phyloP scores from a whole-genome alignment of 192 early-diverging fungal genomes.

The Entomortierella chlamydospora region DNA sequence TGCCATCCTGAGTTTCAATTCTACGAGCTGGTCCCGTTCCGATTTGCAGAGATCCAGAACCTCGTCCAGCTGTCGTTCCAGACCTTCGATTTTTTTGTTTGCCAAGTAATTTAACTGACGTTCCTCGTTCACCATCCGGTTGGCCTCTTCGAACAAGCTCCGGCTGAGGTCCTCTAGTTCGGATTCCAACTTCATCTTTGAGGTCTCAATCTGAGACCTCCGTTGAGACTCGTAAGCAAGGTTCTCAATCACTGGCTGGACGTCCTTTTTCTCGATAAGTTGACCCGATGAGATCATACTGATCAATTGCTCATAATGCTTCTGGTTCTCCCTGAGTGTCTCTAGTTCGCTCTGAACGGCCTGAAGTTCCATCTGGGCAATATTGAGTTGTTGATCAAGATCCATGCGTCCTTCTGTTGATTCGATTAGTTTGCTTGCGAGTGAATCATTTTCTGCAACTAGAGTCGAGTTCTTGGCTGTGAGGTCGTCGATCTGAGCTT shows the following conservation, averaged over 20 bases:
- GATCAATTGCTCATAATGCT: constrained; percentile 41
- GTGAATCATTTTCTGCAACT: constrained; percentile 51
- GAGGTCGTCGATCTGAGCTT: constrained; percentile 48
- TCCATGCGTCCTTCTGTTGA: constrained; percentile 52
- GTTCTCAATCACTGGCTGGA: constrained; percentile 53
- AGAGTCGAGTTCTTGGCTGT: constrained; percentile 46
- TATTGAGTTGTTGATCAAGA: constrained; percentile 44
- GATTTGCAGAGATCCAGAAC: constrained; percentile 50
- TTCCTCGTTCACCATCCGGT: constrained; percentile 54
- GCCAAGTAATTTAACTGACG: constrained; percentile 33
- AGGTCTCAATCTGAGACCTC: constrained; percentile 37
- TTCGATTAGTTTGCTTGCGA: constrained; percentile 49
- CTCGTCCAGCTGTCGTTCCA: constrained; percentile 51
- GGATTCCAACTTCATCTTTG: constrained; percentile 42
- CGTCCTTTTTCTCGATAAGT: constrained; percentile 54
- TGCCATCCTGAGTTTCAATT: constrained; percentile 44
- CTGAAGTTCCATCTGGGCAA: constrained; percentile 54
- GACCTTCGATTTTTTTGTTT: constrained; percentile 29
- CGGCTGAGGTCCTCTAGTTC: constrained; percentile 52
- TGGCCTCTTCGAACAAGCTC: constrained; percentile 54
- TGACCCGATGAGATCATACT: constrained; percentile 49
- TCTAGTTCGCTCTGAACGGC: constrained; percentile 36
- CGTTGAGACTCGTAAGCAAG: constrained; percentile 49
- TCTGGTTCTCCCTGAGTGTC: constrained; percentile 29
- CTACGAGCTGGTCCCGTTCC: constrained; percentile 48